phyloP scores from a whole-genome alignment of 805 yeast species.

The Blastobotrys robertii region DNA sequence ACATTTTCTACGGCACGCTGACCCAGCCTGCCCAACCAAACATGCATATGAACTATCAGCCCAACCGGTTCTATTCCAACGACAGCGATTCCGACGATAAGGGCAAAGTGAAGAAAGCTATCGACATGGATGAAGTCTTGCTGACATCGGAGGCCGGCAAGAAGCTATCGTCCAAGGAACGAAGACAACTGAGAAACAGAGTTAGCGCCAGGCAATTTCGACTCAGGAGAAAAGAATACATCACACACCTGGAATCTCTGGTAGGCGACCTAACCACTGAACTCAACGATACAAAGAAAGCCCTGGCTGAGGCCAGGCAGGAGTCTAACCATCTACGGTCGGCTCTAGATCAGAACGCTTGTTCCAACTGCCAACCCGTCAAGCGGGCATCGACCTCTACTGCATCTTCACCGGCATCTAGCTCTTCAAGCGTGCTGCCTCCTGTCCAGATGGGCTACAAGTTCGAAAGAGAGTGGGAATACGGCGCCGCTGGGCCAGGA shows the following conservation, averaged over 20 bases:
- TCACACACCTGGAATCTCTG: conserved; percentile 22
- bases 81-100: conserved; percentile 1
- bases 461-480: not conserved
- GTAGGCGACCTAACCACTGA: conserved; percentile 17
- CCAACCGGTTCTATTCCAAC: not conserved
- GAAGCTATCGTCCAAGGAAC: conserved; percentile 21
- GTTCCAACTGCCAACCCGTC: not conserved
- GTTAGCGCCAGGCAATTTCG: conserved; percentile 26
- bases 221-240: conserved; percentile 24
- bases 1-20: no score
- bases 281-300: conserved; percentile 12
- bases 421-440: no score
- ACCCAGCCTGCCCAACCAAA: no score
- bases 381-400: conserved; percentile 2
- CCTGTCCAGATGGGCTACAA: not conserved
- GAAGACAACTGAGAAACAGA: conserved; percentile 24
- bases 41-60: no score
- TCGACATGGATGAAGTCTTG: conserved; percentile 26
- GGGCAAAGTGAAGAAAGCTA: conserved; percentile 1
- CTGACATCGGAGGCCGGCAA: conserved; percentile 22
- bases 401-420: no score
- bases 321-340: conserved; percentile 13
- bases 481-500: not conserved
- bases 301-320: conserved; percentile 8
- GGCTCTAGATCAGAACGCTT: conserved; percentile 4